phyloP scores from a whole-genome alignment of 2,329 filamentous ascomycete species.

The Alternaria angustiovoidea region DNA sequence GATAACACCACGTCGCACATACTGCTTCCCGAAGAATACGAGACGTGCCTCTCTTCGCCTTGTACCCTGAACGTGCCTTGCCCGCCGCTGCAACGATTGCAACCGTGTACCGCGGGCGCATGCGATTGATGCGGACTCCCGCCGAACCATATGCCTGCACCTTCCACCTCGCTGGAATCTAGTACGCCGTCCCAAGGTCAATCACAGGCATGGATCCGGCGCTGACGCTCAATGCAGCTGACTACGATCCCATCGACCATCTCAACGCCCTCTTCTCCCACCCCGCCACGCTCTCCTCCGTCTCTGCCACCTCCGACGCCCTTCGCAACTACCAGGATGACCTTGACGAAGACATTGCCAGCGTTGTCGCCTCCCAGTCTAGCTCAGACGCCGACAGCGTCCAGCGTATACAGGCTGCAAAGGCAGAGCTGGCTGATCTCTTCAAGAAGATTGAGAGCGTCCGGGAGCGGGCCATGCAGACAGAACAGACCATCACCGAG shows the following conservation, averaged over 20 bases:
- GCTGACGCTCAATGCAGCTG: conserved; percentile 60
- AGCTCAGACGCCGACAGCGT: conserved; percentile 87
- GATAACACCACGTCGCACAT: conserved; percentile 12
- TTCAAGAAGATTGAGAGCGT: conserved; percentile 97
- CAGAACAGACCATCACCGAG: conserved; percentile 93
- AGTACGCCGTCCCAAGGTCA: conserved; percentile 36
- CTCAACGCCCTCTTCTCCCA: conserved; percentile 94
- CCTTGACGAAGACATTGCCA: conserved; percentile 78
- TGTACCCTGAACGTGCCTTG: background rate
- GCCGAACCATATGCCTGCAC: conserved; percentile 48
- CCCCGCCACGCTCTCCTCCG: conserved; percentile 81
- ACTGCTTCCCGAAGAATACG: background rate
- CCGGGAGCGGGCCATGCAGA: conserved; percentile 85
- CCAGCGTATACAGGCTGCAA: conserved; percentile 88
- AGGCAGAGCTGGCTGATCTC: conserved; percentile 85
- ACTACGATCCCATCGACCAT: conserved; percentile 93
- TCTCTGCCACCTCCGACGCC: conserved; percentile 75
- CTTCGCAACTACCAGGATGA: conserved; percentile 81
- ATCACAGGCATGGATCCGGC: conserved; percentile 19
- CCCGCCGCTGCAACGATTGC: conserved; percentile 12
- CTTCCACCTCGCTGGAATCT: conserved; percentile 49
- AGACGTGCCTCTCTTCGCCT: background rate
- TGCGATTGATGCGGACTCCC: conserved; percentile 48
- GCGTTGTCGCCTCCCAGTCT: conserved; percentile 77
- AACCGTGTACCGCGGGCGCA: conserved; percentile 37